phyloP scores from a whole-genome alignment of 2,329 filamentous ascomycete species.

The Hypoxylon sp. region DNA sequence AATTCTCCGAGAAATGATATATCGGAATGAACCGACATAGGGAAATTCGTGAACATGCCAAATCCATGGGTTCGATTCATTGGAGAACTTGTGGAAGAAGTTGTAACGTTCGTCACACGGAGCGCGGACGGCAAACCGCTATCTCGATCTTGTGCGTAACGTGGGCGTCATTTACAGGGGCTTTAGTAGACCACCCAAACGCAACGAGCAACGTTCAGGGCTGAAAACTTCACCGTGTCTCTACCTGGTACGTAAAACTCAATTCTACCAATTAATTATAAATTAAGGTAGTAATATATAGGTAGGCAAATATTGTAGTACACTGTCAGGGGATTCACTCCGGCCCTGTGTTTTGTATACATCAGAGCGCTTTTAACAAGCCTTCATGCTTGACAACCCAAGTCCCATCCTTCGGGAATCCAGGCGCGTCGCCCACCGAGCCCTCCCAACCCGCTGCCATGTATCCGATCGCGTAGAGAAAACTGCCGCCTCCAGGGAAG shows the following conservation, averaged over 20 bases:
- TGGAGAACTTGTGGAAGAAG: neutral
- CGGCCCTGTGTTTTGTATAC: neutral
- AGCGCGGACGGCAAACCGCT: neutral
- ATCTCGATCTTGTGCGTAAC: neutral
- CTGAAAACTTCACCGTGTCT: neutral
- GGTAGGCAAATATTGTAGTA: no score
- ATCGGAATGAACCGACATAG: neutral
- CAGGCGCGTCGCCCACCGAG: constrained; percentile 52
- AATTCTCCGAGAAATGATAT: neutral
- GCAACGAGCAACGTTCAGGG: neutral
- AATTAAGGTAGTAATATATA: no score
- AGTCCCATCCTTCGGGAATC: constrained; percentile 55
- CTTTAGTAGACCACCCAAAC: neutral
- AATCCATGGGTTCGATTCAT: neutral
- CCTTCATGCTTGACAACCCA: constrained; percentile 58
- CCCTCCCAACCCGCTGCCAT: constrained; percentile 56
- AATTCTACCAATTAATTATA: neutral
- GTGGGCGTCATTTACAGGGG: neutral
- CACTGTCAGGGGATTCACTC: no score
- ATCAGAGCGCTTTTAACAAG: constrained; percentile 55
- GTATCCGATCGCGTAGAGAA: constrained; percentile 58
- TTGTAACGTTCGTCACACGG: neutral
- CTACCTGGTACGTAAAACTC: neutral
- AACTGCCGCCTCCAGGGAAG: constrained; percentile 58
- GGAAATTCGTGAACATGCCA: neutral